Evolutionary conservation across 768 basidiomycete species (phyloP), one percentile per base, ranked within the genome.

Genomic region (Termitomyces sp.): DNA sequence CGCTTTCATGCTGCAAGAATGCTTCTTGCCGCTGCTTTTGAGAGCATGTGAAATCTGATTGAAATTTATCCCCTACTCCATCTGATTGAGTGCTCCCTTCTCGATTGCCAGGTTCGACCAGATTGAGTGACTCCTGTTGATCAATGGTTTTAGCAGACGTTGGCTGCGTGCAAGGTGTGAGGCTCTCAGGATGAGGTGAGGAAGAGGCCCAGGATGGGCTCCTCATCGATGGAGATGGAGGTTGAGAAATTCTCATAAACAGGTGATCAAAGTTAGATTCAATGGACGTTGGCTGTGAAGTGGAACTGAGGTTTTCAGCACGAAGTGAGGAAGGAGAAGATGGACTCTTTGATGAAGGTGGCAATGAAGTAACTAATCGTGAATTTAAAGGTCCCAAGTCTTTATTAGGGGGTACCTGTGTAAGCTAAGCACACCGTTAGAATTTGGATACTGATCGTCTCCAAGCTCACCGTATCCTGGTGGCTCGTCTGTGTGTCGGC

Each of bases 11-110:
- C 6, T 33, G 23, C 35, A 55, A 48, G 38, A 57, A 61, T 28
- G 44, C n/a, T 28, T 57, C 14, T 32, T 44, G 26, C 18, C 60
- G 55, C 44, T 47, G 23, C n/a, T 54, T n/a, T 23, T 61, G 50
- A 14, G 56, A 43, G 28, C 3, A 20, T 6, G 20, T 26, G 35
- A 61, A 56, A 8, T 28, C 38, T 26, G 14, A 30, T n/a, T 1
- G 53, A 9, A 35, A 36, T 38, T 38, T 38, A 5, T 38, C 36
- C 36, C 12, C 52, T 26, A 38, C 14, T 8, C 30, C 4, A 4
- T 41, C 52, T 54, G 18, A 48, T 48, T 1, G 14, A 48, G 20
- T 3, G 43, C n/a, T 43, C n/a, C 18, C 50, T 3, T 51, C n/a
- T 36, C 20, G 33, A 35, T 36, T n/a, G n/a, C n/a, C n/a, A n/a